These are phyloP conservation scores for Globisporangium cederbergense DNA, from an alignment of 352 stramenopile species.

Conservation along the genomic window DNA sequence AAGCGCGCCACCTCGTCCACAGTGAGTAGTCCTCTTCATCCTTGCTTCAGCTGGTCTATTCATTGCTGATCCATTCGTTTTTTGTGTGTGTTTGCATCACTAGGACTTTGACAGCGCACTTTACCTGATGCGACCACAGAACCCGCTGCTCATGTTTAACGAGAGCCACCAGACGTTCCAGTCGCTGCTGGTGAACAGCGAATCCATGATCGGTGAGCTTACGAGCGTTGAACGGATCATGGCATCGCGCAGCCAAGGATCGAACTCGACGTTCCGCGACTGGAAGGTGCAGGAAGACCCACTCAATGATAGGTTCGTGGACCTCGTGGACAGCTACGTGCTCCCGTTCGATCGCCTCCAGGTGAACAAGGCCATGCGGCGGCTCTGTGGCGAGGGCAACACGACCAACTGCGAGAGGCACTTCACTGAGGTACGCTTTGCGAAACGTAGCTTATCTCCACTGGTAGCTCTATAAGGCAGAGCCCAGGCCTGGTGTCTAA, in stretches of 20 bases:
- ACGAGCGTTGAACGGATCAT: background rate
- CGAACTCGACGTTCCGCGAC: background rate
- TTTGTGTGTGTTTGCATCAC: background rate
- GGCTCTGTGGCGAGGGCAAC: conserved; percentile 1
- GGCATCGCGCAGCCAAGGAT: background rate
- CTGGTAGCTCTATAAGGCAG: no score
- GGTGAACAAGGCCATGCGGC: conserved; percentile 2
- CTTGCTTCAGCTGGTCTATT: no score
- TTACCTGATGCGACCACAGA: background rate
- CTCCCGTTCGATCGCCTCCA: conserved; percentile 23
- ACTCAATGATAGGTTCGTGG: conserved; percentile 23
- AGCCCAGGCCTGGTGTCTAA: no score
- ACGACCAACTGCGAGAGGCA: background rate
- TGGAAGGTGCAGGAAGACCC: conserved; percentile 4
- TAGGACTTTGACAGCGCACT: conserved; percentile 1
- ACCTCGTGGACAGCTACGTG: conserved; percentile 25
- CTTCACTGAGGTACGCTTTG: background rate
- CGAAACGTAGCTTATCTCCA: no score
- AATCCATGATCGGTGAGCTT: background rate
- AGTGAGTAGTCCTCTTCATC: background rate
- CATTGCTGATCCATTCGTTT: background rate
- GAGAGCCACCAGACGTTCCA: background rate
- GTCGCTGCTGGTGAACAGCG: background rate
- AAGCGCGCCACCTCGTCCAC: conserved; percentile 7
- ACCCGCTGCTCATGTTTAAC: background rate